A percentile compares a stretch with the other conserved stretches of the same genome.
Evolutionary conservation across 306 rosid genomes (phyloP).

Genomic region (Lotus japonicus): DNA sequence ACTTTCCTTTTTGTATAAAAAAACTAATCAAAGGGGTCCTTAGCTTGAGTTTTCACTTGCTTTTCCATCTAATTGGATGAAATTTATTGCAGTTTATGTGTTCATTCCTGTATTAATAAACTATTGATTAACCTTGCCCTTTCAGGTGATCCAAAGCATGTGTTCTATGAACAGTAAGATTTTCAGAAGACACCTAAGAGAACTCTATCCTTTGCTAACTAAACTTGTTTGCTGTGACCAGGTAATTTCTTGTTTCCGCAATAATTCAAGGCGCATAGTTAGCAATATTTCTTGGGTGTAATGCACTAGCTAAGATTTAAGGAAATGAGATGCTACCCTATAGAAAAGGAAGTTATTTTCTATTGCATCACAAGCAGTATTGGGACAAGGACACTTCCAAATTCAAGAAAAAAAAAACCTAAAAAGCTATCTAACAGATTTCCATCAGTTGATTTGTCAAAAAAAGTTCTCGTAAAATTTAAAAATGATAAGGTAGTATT

Average conservation of each 20-base stretch:
- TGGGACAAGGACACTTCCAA: background rate
- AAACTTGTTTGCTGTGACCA: conserved; percentile 95
- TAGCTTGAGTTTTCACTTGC: background rate
- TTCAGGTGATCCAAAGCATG: conserved; percentile 93
- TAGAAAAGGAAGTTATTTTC: background rate
- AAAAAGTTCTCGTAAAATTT: too few species aligned
- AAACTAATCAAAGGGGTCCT: background rate
- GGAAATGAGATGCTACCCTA: background rate
- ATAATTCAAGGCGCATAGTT: conserved; percentile 9
- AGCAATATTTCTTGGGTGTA: conserved; percentile 8
- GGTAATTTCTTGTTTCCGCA: conserved; percentile 45
- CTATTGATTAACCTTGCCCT: conserved; percentile 9
- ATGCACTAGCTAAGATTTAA: too few species aligned
- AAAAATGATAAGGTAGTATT: too few species aligned
- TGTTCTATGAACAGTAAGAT: conserved; percentile 78
- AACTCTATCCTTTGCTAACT: conserved; percentile 90
- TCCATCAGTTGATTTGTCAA: background rate
- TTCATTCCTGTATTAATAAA: conserved; percentile 6
- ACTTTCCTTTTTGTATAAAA: conserved; percentile 7
- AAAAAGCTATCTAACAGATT: background rate
- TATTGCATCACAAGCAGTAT: background rate
- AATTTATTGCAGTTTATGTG: background rate
- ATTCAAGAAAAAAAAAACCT: background rate
- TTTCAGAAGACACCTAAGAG: conserved; percentile 86
- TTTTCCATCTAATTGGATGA: conserved; percentile 6